Percentiles rank a stretch among this genome's conserved stretches.
Evolutionary conservation across 2,329 filamentous ascomycete species (phyloP).

Genomic region (Lachnellula occidentalis): DNA sequence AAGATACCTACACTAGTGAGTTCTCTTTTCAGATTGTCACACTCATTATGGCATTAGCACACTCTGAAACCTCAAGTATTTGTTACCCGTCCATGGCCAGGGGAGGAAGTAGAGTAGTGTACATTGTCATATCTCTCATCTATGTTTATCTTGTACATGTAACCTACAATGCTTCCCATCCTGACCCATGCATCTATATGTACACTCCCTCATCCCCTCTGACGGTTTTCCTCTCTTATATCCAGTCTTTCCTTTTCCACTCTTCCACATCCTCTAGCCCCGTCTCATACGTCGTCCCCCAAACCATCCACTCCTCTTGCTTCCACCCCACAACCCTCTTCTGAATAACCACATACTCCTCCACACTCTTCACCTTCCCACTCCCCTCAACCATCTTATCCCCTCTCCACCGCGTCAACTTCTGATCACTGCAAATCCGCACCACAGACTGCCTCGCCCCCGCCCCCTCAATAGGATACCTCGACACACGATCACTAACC

Average conservation of each 20-base stretch:
- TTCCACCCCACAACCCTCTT: slow-evolving; percentile 38
- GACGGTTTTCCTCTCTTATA: too few species aligned
- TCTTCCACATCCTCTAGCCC: slow-evolving; percentile 33
- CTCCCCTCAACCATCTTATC: slow-evolving; percentile 40
- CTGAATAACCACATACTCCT: slow-evolving; percentile 62
- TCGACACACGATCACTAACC: slow-evolving; percentile 47
- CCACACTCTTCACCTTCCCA: slow-evolving; percentile 47
- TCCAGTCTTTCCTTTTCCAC: slow-evolving; percentile 6
- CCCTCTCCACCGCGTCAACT: slow-evolving; percentile 36
- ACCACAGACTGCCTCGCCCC: slow-evolving; percentile 56
- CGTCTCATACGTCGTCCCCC: slow-evolving; percentile 56
- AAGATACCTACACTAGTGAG: too few species aligned
- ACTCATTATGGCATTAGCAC: too few species aligned
- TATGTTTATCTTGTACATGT: too few species aligned
- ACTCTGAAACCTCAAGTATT: too few species aligned
- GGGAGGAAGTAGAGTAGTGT: too few species aligned
- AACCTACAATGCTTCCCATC: too few species aligned
- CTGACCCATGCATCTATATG: too few species aligned
- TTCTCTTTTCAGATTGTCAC: too few species aligned
- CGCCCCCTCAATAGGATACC: slow-evolving; percentile 40
- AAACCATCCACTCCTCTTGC: slow-evolving; percentile 54
- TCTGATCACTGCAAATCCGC: slow-evolving; percentile 51
- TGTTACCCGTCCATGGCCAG: too few species aligned
- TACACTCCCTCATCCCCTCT: too few species aligned
- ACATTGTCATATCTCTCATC: too few species aligned